Evolutionary conservation across 805 yeast genomes (phyloP).

Genomic region (Candida palmyrensis): DNA sequence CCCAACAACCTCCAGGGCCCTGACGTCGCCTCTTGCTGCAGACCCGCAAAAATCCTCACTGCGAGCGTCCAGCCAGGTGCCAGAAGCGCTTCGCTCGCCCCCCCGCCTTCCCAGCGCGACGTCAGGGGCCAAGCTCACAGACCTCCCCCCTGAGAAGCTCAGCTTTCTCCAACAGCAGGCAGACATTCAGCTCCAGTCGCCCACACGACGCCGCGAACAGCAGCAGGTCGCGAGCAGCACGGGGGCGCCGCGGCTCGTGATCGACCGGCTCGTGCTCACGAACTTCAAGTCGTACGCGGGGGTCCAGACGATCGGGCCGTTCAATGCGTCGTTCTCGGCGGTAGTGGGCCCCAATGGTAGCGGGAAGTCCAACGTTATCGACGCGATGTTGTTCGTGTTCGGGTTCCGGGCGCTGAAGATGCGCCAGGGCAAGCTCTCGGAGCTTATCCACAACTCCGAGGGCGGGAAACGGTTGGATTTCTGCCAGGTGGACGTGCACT

Average conservation of each 20-base stretch:
- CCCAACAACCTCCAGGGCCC: too few species aligned
- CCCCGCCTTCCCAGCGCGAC: too few species aligned
- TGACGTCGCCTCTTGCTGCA: too few species aligned
- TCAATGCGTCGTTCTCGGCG: slow-evolving; percentile 88
- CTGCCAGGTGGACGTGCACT: slow-evolving; percentile 90
- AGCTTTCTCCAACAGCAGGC: slow-evolving; percentile 24
- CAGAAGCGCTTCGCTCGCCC: too few species aligned
- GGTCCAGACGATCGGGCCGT: slow-evolving; percentile 87
- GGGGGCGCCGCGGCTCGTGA: slow-evolving; percentile 61
- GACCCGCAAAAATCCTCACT: too few species aligned
- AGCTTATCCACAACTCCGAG: slow-evolving; percentile 88
- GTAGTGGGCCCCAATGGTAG: slow-evolving; percentile 99
- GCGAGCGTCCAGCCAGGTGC: too few species aligned
- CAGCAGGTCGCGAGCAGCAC: slow-evolving; percentile 6
- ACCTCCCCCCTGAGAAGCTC: slow-evolving; percentile 4
- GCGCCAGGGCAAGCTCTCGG: slow-evolving; percentile 94
- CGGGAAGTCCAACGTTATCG: slow-evolving; percentile 96
- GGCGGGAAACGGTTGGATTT: slow-evolving; percentile 49
- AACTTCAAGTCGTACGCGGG: slow-evolving; percentile 98
- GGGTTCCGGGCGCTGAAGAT: slow-evolving; percentile 95
- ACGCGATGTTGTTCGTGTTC: slow-evolving; percentile 91
- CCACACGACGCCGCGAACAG: slow-evolving; percentile 22
- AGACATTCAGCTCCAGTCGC: slow-evolving; percentile 19
- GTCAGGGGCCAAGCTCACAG: too few species aligned
- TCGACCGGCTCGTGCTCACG: slow-evolving; percentile 64